Conservation (phyloP, 495 filamentous ascomycete species). For the Aspergillus conjunctus region DNA sequence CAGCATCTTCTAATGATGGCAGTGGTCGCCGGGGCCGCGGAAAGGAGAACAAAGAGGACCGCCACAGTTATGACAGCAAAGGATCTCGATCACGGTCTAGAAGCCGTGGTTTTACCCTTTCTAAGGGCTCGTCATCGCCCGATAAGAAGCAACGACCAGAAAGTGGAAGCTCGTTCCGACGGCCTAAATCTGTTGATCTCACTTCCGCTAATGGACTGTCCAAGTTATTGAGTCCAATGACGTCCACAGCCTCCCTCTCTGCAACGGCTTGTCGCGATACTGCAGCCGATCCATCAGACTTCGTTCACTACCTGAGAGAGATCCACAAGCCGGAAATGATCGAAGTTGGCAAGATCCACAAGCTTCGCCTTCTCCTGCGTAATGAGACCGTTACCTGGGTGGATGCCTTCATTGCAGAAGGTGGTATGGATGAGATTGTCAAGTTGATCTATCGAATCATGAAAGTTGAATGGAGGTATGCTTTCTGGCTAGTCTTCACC, state of each 20-base stretch:
- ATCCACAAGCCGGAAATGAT: conserved; percentile 77
- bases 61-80: conserved; percentile 50
- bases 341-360: conserved; percentile 92
- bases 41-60: conserved; percentile 43
- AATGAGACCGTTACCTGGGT: conserved; percentile 97
- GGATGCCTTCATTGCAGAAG: conserved; percentile 81
- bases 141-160: conserved; percentile 58
- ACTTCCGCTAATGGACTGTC: conserved; percentile 49
- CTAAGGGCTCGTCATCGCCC: conserved; percentile 59
- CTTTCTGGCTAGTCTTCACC: conserved; percentile 12
- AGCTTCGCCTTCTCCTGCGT: conserved; percentile 83
- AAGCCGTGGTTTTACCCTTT: conserved; percentile 76
- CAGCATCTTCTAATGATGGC: conserved; percentile 31
- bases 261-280: conserved; percentile 48
- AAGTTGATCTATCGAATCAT: conserved; percentile 84
- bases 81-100: conserved; percentile 62
- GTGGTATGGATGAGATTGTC: conserved; percentile 91
- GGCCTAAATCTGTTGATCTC: conserved; percentile 48
- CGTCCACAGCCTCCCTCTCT: conserved; percentile 45
- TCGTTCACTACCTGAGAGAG: conserved; percentile 76
- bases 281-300: conserved; percentile 69
- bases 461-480: conserved; percentile 93
- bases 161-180: conserved; percentile 40
- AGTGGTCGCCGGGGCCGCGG: conserved; percentile 48
- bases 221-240: conserved; percentile 47